Conservation (phyloP, 148 eudicot species). For the Rhododendron williamsianum region DNA sequence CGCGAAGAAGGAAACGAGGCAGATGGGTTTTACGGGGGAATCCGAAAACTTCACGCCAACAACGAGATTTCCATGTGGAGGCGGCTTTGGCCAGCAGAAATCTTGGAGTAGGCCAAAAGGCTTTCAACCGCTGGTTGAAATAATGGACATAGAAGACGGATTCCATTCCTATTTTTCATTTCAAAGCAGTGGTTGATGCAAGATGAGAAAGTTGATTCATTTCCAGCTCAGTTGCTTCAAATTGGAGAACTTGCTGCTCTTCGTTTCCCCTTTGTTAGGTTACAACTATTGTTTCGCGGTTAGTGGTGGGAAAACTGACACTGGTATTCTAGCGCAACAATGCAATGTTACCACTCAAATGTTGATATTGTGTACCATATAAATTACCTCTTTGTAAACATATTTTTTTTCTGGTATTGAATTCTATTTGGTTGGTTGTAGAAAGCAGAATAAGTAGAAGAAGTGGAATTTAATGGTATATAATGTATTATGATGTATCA, state of each 20-base stretch:
- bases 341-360: neutral
- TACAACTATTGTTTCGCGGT: neutral
- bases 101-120: slow-evolving; percentile 48
- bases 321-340: neutral
- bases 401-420: neutral
- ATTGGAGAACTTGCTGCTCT: neutral
- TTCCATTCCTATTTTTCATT: neutral
- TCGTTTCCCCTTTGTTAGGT: neutral
- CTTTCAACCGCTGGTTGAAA: neutral
- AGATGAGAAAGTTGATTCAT: neutral
- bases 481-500: neutral
- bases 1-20: slow-evolving; percentile 84
- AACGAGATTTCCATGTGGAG: slow-evolving; percentile 76
- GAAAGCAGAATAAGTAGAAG: neutral
- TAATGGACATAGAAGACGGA: neutral
- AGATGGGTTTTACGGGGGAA: slow-evolving; percentile 91
- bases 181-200: neutral
- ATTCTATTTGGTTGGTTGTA: neutral
- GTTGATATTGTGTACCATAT: neutral
- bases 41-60: slow-evolving; percentile 45
- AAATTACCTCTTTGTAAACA: neutral
- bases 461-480: neutral
- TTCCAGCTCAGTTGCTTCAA: slow-evolving; percentile 1
- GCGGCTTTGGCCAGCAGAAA: slow-evolving; percentile 67
- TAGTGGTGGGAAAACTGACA: neutral